These are phyloP conservation scores for Fonsecaea monophora DNA, from an alignment of 2,329 filamentous ascomycete genomes.

Conservation along the genomic window DNA sequence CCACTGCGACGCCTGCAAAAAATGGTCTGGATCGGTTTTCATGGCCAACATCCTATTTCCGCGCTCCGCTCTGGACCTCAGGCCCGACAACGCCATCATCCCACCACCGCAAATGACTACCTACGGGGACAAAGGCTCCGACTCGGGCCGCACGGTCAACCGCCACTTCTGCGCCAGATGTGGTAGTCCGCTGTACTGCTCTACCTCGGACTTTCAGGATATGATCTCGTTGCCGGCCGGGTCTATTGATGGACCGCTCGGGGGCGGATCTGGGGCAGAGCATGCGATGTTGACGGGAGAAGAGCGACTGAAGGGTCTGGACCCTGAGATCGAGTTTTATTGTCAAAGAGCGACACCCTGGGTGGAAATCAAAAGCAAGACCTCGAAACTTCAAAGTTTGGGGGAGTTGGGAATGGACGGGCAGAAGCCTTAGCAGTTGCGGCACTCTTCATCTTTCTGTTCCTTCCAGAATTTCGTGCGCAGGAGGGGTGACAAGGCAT, in stretches of 20 bases:
- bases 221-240: slow-evolving; percentile 4
- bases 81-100: neutral
- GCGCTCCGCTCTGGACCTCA: neutral
- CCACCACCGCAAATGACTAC: slow-evolving; percentile 1
- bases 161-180: slow-evolving; percentile 1
- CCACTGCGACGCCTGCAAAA: slow-evolving; percentile 8
- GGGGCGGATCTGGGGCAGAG: neutral
- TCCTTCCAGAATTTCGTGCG: no score
- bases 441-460: neutral
- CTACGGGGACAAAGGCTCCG: neutral
- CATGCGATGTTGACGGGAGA: neutral
- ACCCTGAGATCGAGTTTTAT: slow-evolving; percentile 7
- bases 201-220: neutral
- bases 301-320: neutral
- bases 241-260: slow-evolving; percentile 1
- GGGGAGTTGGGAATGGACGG: neutral
- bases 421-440: neutral
- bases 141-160: slow-evolving; percentile 10
- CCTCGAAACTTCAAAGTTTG: neutral
- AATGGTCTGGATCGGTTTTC: neutral
- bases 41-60: slow-evolving; percentile 1
- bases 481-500: no score
- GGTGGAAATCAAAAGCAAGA: slow-evolving; percentile 7
- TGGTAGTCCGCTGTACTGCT: slow-evolving; percentile 4
- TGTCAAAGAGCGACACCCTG: slow-evolving; percentile 7